Conservation (phyloP, 495 filamentous ascomycete genomes). For the Parathielavia appendiculata region DNA sequence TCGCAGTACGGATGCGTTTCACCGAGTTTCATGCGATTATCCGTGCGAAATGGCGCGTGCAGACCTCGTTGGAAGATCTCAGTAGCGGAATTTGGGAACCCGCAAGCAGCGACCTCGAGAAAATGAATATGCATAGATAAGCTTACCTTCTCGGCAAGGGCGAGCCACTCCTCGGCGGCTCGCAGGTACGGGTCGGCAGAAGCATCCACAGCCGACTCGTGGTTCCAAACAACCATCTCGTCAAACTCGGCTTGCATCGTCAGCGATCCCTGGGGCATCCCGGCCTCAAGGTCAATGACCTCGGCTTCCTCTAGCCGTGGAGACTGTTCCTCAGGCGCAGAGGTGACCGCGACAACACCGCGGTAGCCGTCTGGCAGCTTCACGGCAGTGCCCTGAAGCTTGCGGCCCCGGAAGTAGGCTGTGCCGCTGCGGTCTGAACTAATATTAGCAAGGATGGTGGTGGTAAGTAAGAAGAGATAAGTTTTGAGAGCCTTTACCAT, state of each 20-base stretch:
- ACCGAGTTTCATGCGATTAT: no score
- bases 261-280: constrained; percentile 51
- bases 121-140: not conserved
- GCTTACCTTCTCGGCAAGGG: constrained; percentile 58
- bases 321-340: constrained; percentile 9
- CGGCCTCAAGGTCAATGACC: constrained; percentile 45
- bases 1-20: no score
- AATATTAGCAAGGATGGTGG: not conserved
- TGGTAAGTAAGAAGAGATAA: not conserved
- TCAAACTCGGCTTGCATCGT: constrained; percentile 68
- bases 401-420: constrained; percentile 79
- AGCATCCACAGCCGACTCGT: constrained; percentile 52
- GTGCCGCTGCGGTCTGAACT: constrained; percentile 45
- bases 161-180: constrained; percentile 78
- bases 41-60: no score
- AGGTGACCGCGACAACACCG: constrained; percentile 46
- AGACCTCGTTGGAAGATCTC: no score
- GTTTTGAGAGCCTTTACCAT: constrained; percentile 26
- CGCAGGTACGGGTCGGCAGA: constrained; percentile 52
- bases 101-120: no score
- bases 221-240: constrained; percentile 75
- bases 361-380: constrained; percentile 70
- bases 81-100: no score
- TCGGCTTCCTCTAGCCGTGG: constrained; percentile 24
- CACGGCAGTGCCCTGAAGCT: constrained; percentile 62